Evolutionary conservation across 75 land plant species (phyloP), one percentile per base, ranked within the genome.

Genomic region (Gnetum montanum): DNA sequence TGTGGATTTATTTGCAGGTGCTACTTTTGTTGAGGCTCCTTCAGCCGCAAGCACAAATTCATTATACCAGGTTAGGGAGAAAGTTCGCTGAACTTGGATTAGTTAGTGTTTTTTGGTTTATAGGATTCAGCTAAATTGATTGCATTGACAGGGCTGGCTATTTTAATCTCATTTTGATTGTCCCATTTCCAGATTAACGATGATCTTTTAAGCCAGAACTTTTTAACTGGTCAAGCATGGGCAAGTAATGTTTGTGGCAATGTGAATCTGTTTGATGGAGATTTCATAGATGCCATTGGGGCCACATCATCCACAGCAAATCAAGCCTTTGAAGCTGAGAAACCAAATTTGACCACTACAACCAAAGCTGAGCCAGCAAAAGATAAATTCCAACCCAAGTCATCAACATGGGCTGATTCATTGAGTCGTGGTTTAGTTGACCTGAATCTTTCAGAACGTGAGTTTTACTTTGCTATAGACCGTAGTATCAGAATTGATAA

Each of bases 391-490:
- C 80, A 89, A 46, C 79, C 88, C 7, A 95, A 95, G 46, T 95
- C 97, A 31, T 73, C 97, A 47, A 79, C 90, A 18, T 95, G 99
- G 99, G 92, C 93, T 26, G 99, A 95, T 58, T 75, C 89, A 23
- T 62, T 95, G 11, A 90, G 90, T 58, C 81, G 89, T 70, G 99
- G 99, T 29, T 27, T 95, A 41, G 84, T 95, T 63, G 99, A 95
- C 67, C 77, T 95, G 7, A 95, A 90, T 59, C 90, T 95, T 62
- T 37, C 97, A 31, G 88, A 88, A 31, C 99, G 98, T 90, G 66
- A 70, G 91, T 70, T 22, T 35, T 26, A 11, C 11, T n/a, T 33
- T 67, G n/a, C n/a, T n/a, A n/a, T n/a, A 24, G n/a, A n/a, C n/a
- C n/a, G n/a, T 52, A 4, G 15, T 52, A 34, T 22, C 31, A 24